phyloP scores from a whole-genome alignment of 257 asterid species.

The Solanum corneliomulleri region DNA sequence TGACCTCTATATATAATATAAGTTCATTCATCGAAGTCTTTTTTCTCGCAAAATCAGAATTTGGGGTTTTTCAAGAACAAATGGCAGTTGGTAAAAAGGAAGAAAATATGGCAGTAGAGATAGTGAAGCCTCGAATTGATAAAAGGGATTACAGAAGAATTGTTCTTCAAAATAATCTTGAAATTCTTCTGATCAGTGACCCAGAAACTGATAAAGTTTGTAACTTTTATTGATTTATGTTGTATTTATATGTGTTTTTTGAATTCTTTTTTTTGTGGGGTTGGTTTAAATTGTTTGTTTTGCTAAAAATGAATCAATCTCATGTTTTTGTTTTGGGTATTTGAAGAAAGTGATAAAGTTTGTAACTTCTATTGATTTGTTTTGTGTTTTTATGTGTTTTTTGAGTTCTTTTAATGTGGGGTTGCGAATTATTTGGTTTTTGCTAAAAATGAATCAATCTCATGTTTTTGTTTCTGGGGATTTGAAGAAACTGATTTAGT shows the following conservation, averaged over 20 bases:
- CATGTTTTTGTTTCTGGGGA: not conserved
- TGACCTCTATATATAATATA: not conserved
- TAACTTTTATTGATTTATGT: not conserved
- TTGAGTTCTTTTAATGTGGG: not conserved
- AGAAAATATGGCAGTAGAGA: slow-evolving; percentile 30
- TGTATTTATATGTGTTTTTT: not conserved
- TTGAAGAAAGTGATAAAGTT: not conserved
- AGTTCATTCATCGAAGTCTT: not conserved
- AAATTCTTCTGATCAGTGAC: slow-evolving; percentile 87
- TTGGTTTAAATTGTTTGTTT: not conserved
- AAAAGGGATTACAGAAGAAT: slow-evolving; percentile 65
- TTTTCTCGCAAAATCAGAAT: not conserved
- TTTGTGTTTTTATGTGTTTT: not conserved
- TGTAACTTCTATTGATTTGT: not conserved
- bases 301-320: not conserved
- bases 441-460: not conserved
- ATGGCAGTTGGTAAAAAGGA: slow-evolving; percentile 37
- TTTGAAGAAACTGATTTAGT: not conserved
- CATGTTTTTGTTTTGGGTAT: not conserved
- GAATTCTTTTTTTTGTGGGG: not conserved
- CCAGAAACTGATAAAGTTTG: slow-evolving; percentile 88
- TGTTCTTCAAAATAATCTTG: slow-evolving; percentile 58
- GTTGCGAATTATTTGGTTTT: not conserved
- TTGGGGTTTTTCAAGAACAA: not conserved
- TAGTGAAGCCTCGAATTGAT: slow-evolving; percentile 77